Evolutionary conservation across 2,329 filamentous ascomycete species (phyloP).

Genomic region (Esteya vermicola): DNA sequence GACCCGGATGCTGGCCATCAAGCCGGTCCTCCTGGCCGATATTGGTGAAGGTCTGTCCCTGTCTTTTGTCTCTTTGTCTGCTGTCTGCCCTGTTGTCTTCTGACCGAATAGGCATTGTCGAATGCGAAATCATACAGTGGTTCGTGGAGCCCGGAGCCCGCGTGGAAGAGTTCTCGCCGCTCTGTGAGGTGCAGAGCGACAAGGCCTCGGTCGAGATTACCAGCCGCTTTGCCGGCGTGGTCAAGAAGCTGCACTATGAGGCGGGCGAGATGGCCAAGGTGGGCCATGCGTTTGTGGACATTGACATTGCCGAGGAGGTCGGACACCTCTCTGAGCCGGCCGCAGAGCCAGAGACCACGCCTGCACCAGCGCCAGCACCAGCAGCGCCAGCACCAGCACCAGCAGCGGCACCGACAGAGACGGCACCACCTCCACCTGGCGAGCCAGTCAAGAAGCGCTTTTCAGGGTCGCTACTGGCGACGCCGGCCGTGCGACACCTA

Average conservation of each 20-base stretch:
- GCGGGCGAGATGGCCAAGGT: conserved; percentile 93
- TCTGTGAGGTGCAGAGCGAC: conserved; percentile 97
- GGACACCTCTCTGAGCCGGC: conserved; percentile 5
- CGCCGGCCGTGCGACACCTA: conserved; percentile 81
- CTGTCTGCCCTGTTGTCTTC: neutral
- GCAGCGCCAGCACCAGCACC: neutral
- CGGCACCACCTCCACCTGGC: neutral
- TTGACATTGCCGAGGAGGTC: conserved; percentile 73
- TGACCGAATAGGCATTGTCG: conserved; percentile 61
- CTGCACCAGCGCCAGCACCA: neutral
- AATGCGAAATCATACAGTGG: conserved; percentile 99
- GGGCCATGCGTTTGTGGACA: conserved; percentile 86
- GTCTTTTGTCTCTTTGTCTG: no score
- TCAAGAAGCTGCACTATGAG: conserved; percentile 93
- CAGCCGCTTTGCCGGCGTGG: conserved; percentile 84
- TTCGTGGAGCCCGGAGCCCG: conserved; percentile 92
- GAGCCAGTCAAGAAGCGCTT: conserved; percentile 36
- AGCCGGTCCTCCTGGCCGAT: conserved; percentile 70
- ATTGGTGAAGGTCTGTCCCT: conserved; percentile 76
- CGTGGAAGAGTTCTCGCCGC: conserved; percentile 93
- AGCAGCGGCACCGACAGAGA: neutral
- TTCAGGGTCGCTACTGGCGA: conserved; percentile 53
- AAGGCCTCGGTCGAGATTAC: conserved; percentile 89
- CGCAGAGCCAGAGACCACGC: neutral
- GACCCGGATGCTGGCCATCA: conserved; percentile 40